Percentiles rank a stretch among this genome's conserved stretches.
Evolutionary conservation across 2,329 filamentous ascomycete species (phyloP).

Genomic region (Fusarium tuaranense): DNA sequence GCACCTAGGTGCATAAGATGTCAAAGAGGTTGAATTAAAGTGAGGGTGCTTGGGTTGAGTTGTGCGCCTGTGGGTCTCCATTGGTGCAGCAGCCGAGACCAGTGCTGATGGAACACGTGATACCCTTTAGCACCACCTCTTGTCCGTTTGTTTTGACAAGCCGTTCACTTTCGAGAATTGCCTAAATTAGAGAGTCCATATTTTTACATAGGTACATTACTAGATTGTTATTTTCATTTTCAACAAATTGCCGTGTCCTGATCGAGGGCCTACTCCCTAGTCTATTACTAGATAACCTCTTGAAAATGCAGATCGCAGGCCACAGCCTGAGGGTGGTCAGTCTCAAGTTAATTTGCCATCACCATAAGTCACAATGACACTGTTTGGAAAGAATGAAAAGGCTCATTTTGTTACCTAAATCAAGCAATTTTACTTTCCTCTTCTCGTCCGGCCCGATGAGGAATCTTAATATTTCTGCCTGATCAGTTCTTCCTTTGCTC

Average conservation of each 20-base stretch:
- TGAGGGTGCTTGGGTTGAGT: neutral
- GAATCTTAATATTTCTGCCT: neutral
- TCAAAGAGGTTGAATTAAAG: neutral
- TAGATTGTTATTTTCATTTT: neutral
- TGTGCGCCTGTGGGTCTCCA: neutral
- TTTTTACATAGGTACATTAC: neutral
- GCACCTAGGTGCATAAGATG: neutral
- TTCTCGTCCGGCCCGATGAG: neutral
- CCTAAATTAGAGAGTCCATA: neutral
- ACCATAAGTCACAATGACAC: neutral
- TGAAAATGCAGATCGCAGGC: neutral
- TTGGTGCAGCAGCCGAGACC: neutral
- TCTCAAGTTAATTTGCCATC: neutral
- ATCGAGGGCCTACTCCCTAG: neutral
- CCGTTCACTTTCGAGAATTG: neutral
- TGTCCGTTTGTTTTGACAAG: neutral
- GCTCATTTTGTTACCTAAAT: neutral
- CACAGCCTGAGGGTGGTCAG: neutral
- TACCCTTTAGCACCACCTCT: neutral
- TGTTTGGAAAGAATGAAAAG: neutral
- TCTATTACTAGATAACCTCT: neutral
- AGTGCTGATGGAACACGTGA: neutral
- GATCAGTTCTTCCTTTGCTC: neutral
- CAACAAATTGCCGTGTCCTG: neutral
- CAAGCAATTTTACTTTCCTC: neutral